Base-by-base conservation (phyloP, 768 basidiomycete species). In the Mycena galericulata region DNA sequence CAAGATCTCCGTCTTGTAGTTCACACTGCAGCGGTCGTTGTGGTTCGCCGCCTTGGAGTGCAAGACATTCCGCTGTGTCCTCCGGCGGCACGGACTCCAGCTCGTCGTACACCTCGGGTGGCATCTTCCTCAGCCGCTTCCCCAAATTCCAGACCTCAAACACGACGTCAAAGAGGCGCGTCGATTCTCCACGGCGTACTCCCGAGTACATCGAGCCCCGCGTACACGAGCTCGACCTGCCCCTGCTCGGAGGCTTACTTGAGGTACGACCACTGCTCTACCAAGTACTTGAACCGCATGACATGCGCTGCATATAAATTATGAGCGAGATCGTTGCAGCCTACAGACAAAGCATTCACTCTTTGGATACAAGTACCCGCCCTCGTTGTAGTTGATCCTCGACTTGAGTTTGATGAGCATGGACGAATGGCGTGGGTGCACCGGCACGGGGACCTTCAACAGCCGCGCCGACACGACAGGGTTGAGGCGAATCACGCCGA, bases 1-100 rank as follows among this genome's bases (percentile, higher is more conserved):
- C 93, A 87, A 11, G 96, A 98, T 97, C 81, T 99, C 97, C 64
- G 99, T 90, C 78, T 96, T 97, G 79, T 98, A 98, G 77, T 98
- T 99, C 51, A 96, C 90, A 75, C 86, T 93, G 78, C 97, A 99
- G 46, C 97, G 85, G 47, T 96, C 94, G 4, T 94, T 94, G 78
- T 98, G 97, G 72, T 94, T 95, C 75, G 89, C 92, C 22, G 91
- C 90, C 79, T 90, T 93, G 24, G 83, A 80, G 18, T 90, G 73
- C 74, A 89, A 91, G 18, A 88, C 72, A 43, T 72, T 86, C 77
- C 82, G 88, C 79, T 61, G 85, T 82, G 55, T 79, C 80, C 18
- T 81, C 79, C 0, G 88, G 86, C 30, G 84, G 84, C 50, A 83
- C 79, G 0, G 95, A 95, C 69, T 94, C 92, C 0, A 87, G 82